These are phyloP conservation scores for Prinsepia uniflora DNA, from an alignment of 306 rosid species.

Conservation along the genomic window DNA sequence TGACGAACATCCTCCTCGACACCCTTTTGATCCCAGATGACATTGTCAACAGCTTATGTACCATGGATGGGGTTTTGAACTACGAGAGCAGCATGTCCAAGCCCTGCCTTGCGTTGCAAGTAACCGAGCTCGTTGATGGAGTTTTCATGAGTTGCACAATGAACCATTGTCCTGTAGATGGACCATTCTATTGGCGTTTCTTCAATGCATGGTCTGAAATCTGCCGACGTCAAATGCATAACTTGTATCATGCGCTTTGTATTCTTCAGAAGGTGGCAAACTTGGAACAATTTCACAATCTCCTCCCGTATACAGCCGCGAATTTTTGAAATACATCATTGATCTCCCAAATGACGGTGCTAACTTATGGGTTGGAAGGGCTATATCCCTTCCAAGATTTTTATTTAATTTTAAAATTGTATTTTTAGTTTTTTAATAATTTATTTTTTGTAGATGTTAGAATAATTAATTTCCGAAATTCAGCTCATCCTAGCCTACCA, in stretches of 20 bases:
- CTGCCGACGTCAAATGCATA: conserved; percentile 8
- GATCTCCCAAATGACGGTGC: no score
- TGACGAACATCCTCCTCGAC: conserved; percentile 22
- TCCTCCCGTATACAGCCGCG: conserved; percentile 3
- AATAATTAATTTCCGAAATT: no score
- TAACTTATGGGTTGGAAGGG: no score
- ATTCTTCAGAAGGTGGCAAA: no score
- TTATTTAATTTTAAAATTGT: no score
- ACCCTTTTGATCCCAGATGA: conserved; percentile 24
- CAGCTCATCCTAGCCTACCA: no score
- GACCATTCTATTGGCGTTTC: conserved; percentile 34
- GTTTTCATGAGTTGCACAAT: conserved; percentile 28
- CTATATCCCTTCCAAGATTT: no score
- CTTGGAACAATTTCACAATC: background rate
- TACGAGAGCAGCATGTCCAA: conserved; percentile 20
- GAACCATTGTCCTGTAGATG: conserved; percentile 25
- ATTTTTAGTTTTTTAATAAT: no score
- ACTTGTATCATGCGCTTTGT: background rate
- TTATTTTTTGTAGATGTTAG: no score
- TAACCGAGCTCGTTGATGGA: conserved; percentile 37
- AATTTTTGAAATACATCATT: background rate
- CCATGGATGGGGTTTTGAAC: conserved; percentile 20
- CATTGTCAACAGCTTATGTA: conserved; percentile 30
- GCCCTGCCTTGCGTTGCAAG: conserved; percentile 39
- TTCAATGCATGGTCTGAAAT: conserved; percentile 38